These are phyloP conservation scores for Cryphonectria carpinicola DNA, from an alignment of 2,329 filamentous ascomycete genomes.

Conservation along the genomic window DNA sequence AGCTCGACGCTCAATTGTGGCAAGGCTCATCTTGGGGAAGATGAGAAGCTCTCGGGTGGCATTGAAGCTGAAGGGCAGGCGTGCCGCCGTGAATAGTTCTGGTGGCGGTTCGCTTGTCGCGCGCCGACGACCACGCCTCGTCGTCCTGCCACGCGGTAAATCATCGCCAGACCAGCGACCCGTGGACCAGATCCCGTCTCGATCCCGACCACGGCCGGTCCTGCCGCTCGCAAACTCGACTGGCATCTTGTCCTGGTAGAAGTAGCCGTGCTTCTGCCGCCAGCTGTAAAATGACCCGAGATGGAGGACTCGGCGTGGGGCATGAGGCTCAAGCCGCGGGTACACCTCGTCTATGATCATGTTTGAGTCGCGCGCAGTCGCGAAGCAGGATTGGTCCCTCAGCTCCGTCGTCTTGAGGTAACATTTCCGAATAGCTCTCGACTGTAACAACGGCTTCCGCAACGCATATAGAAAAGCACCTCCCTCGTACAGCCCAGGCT, in stretches of 20 bases:
- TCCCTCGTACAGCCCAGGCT: slow-evolving; percentile 14
- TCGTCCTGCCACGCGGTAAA: slow-evolving; percentile 11
- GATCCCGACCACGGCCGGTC: slow-evolving; percentile 12
- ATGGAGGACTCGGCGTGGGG: slow-evolving; percentile 15
- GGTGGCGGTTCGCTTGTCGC: slow-evolving; percentile 26
- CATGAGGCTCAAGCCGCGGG: slow-evolving; percentile 15
- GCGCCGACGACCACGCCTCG: slow-evolving; percentile 14
- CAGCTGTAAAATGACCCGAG: slow-evolving; percentile 6
- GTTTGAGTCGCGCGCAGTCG: background rate
- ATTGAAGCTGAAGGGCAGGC: slow-evolving; percentile 30
- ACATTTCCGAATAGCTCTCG: background rate
- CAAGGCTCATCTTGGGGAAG: slow-evolving; percentile 35
- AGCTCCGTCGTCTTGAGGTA: background rate
- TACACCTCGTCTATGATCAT: slow-evolving; percentile 9
- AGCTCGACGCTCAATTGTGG: slow-evolving; percentile 38
- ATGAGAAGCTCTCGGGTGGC: slow-evolving; percentile 40
- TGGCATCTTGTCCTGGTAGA: background rate
- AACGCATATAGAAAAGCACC: slow-evolving; percentile 10
- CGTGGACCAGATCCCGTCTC: slow-evolving; percentile 23
- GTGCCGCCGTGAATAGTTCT: slow-evolving; percentile 31
- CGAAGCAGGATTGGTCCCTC: background rate
- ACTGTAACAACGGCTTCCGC: background rate
- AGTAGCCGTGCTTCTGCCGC: slow-evolving; percentile 1
- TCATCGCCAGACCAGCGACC: background rate
- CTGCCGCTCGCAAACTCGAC: slow-evolving; percentile 21